These are phyloP conservation scores for Theobroma grandiflorum DNA, from an alignment of 441 rosid species.

Conservation along the genomic window DNA sequence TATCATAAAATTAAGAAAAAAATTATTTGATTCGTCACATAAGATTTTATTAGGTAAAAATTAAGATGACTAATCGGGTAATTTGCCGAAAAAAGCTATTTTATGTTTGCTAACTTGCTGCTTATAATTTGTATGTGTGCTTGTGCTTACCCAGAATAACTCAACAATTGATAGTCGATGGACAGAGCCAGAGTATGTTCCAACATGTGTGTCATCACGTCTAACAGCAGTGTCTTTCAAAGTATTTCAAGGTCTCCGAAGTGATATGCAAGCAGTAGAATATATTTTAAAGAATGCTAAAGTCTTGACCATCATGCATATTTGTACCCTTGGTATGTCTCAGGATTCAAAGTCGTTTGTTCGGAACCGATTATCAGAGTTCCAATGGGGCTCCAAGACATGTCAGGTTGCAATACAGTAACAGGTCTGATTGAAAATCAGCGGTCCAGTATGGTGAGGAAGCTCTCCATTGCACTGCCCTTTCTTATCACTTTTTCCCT, in stretches of 20 bases:
- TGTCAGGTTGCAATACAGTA: not conserved
- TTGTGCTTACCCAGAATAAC: not conserved
- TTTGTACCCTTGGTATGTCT: not conserved
- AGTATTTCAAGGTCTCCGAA: not conserved
- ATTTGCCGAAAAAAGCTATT: too few species aligned
- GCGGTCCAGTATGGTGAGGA: too few species aligned
- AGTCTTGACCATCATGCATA: not conserved
- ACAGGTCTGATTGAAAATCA: not conserved
- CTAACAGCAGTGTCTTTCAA: not conserved
- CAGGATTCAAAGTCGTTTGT: not conserved
- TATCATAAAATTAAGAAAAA: not conserved
- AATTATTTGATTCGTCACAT: not conserved
- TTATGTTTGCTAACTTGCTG: not conserved
- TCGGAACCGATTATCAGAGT: not conserved
- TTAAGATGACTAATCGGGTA: too few species aligned
- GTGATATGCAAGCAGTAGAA: not conserved
- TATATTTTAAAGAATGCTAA: not conserved
- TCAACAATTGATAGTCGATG: not conserved
- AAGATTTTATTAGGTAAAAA: too few species aligned
- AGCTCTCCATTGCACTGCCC: too few species aligned
- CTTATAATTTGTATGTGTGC: not conserved
- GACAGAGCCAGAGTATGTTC: not conserved
- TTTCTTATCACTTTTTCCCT: too few species aligned
- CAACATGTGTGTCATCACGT: not conserved
- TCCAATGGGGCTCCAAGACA: not conserved